phyloP scores from a whole-genome alignment of 148 eudicot species.

The Salicornia ramosissima region DNA sequence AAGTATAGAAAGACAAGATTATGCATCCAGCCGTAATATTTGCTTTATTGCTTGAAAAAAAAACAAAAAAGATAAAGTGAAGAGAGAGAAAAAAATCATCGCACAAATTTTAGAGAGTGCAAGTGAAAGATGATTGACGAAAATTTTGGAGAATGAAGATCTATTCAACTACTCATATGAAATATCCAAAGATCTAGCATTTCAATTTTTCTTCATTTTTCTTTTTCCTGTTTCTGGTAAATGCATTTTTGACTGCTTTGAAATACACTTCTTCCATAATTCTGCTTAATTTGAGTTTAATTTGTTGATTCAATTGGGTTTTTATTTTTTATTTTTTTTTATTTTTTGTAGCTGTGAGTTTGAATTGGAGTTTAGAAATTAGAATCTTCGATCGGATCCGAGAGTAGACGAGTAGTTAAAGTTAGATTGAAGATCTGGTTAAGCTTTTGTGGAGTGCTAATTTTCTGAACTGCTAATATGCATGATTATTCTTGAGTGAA shows the following conservation, averaged over 20 bases:
- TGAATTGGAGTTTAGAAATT: not conserved
- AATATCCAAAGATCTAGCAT: slow-evolving; percentile 29
- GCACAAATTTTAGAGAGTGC: slow-evolving; percentile 15
- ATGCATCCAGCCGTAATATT: not conserved
- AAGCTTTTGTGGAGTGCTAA: too few relatives aligned
- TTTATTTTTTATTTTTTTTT: too few relatives aligned
- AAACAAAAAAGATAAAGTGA: slow-evolving; percentile 3
- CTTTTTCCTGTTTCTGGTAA: not conserved
- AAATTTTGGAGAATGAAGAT: slow-evolving; percentile 11
- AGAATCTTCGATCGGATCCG: not conserved
- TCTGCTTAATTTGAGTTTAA: not conserved
- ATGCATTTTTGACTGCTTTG: not conserved
- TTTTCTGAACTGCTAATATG: not conserved
- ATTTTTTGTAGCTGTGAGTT: not conserved
- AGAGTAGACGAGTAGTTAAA: not conserved
- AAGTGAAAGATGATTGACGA: slow-evolving; percentile 9
- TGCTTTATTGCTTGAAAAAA: not conserved
- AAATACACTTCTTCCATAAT: not conserved
- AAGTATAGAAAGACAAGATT: slow-evolving; percentile 9
- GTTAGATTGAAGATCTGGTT: slow-evolving; percentile 1
- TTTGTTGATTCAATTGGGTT: not conserved
- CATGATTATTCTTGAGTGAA: not conserved
- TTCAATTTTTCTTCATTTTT: not conserved
- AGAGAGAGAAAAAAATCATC: not conserved
- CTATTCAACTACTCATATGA: not conserved